Evolutionary conservation across 192 early-diverging fungal genomes (phyloP).

Genomic region (Allomyces macrogynus): DNA sequence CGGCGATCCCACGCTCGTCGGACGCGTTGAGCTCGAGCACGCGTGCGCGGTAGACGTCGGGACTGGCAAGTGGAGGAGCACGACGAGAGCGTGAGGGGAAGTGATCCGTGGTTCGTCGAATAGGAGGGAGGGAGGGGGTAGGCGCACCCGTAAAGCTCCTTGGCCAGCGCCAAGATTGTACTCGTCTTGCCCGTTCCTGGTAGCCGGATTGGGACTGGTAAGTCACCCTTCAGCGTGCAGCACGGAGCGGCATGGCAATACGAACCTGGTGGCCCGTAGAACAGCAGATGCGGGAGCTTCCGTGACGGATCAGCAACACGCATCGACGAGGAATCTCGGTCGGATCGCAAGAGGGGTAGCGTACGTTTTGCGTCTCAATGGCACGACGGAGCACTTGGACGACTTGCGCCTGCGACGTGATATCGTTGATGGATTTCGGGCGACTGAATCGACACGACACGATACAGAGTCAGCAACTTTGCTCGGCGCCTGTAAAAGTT

Average conservation of each 20-base stretch:
- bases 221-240: too few relatives aligned
- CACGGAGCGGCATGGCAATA: too few relatives aligned
- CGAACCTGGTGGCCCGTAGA: slow-evolving; percentile 71
- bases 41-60: slow-evolving; percentile 50
- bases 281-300: slow-evolving; percentile 85
- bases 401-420: slow-evolving; percentile 78
- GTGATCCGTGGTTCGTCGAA: background rate
- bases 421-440: slow-evolving; percentile 63
- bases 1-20: slow-evolving; percentile 88
- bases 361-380: slow-evolving; percentile 71
- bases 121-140: background rate
- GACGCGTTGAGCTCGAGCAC: slow-evolving; percentile 92
- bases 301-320: background rate
- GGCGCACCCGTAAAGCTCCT: slow-evolving; percentile 58
- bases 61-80: slow-evolving; percentile 27
- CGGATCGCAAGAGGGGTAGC: background rate
- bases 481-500: too few relatives aligned
- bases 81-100: background rate
- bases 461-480: background rate
- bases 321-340: background rate
- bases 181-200: slow-evolving; percentile 88
- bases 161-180: slow-evolving; percentile 72
- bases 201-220: too few relatives aligned
- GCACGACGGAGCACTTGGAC: slow-evolving; percentile 64
- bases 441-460: slow-evolving; percentile 22